phyloP scores from a whole-genome alignment of 2,329 filamentous ascomycete species.

The Rhynchosporium graminicola region DNA sequence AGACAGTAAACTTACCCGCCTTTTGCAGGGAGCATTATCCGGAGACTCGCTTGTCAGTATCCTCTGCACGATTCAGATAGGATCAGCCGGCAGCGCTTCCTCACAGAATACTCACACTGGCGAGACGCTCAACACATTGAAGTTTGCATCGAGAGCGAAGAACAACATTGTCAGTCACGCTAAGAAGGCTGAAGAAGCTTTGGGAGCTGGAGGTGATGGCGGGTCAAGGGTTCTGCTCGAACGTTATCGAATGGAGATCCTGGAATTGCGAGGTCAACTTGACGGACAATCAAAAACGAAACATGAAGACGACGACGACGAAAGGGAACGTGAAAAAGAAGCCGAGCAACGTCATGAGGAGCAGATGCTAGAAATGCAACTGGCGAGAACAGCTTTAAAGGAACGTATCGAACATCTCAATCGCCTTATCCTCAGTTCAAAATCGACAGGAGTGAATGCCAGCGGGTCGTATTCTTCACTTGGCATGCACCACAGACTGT shows the following conservation, averaged over 20 bases:
- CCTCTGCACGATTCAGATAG: conserved; percentile 92
- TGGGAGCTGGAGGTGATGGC: conserved; percentile 78
- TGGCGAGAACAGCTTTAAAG: conserved; percentile 91
- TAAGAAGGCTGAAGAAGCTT: conserved; percentile 88
- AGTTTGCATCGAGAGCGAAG: conserved; percentile 94
- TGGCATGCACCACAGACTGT: conserved; percentile 63
- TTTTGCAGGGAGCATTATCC: conserved; percentile 89
- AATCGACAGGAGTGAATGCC: conserved; percentile 89
- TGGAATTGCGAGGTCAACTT: conserved; percentile 76
- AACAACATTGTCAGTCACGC: conserved; percentile 98
- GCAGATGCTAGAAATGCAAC: conserved; percentile 97
- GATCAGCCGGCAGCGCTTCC: conserved; percentile 71
- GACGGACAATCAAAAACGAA: conserved; percentile 75
- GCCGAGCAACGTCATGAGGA: conserved; percentile 88
- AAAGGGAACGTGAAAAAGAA: conserved; percentile 74
- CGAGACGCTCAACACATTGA: conserved; percentile 93
- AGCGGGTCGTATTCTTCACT: conserved; percentile 71
- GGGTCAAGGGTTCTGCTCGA: conserved; percentile 86
- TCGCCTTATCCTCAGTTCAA: conserved; percentile 90
- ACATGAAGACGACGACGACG: conserved; percentile 67
- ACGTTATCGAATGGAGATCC: conserved; percentile 90
- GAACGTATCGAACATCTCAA: conserved; percentile 98
- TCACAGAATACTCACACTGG: conserved; percentile 72
- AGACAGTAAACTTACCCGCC: conserved; percentile 93
- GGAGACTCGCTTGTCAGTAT: conserved; percentile 96